These are phyloP conservation scores for Moelleriella libera DNA, from an alignment of 2,329 filamentous ascomycete species.

Conservation along the genomic window DNA sequence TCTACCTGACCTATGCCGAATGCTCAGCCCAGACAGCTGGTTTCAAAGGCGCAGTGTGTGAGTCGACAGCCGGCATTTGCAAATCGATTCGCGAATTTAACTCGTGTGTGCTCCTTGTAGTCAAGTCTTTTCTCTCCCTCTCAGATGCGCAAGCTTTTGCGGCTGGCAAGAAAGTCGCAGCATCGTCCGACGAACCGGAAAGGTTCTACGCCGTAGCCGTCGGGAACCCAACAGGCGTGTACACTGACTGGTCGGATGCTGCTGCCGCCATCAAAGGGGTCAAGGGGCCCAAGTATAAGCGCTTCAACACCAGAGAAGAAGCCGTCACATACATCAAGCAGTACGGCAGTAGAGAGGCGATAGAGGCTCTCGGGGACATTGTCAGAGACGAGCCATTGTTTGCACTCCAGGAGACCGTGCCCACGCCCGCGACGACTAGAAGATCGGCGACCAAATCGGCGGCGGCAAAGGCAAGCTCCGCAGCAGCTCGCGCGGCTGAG, in stretches of 20 bases:
- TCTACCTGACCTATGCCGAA: slow-evolving; percentile 48
- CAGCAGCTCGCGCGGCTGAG: slow-evolving; percentile 4
- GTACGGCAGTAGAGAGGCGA: slow-evolving; percentile 28
- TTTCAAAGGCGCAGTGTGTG: slow-evolving; percentile 53
- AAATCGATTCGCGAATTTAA: neutral
- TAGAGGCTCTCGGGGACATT: slow-evolving; percentile 22
- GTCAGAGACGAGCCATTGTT: slow-evolving; percentile 5
- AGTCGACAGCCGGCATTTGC: no score
- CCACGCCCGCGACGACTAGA: slow-evolving; percentile 12
- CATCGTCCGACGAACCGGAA: slow-evolving; percentile 24
- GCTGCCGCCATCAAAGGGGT: slow-evolving; percentile 61
- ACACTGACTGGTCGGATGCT: slow-evolving; percentile 53
- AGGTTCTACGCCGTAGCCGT: slow-evolving; percentile 48
- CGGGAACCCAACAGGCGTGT: slow-evolving; percentile 44
- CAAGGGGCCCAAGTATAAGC: slow-evolving; percentile 56
- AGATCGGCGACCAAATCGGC: slow-evolving; percentile 4
- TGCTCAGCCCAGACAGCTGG: slow-evolving; percentile 47
- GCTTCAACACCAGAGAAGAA: slow-evolving; percentile 53
- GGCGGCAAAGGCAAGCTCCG: neutral
- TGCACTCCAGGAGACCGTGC: slow-evolving; percentile 7
- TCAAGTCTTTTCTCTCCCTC: slow-evolving; percentile 62
- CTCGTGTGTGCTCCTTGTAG: slow-evolving; percentile 25
- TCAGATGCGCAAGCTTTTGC: slow-evolving; percentile 71
- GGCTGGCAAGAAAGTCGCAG: slow-evolving; percentile 35
- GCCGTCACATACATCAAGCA: slow-evolving; percentile 62